Evolutionary conservation across 345 rosid species (phyloP), one percentile per base, ranked within the genome.

Genomic region (Euphorbia tirucalli): DNA sequence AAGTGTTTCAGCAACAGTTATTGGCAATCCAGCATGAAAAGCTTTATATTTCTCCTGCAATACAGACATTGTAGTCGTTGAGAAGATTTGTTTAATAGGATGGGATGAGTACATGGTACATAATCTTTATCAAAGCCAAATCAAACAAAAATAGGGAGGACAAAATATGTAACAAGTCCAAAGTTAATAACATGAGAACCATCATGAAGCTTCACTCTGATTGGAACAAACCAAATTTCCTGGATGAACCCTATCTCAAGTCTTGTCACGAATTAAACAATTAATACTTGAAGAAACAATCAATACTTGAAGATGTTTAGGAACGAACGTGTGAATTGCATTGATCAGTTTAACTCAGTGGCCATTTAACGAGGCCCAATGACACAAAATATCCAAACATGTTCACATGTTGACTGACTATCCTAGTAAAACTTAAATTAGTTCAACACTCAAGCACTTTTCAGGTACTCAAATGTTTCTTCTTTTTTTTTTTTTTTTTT

Each of bases 1-100:
- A 84, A 95, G 92, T 57, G 97, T 89, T 82, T 90, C 90, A 66
- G 96, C 96, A 83, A 95, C 97, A 60, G 85, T 74, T 62, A 87
- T 71, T n/a, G 99, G 97, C 74, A 95, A 84, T 75, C 93, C 87
- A 72, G 87, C 76, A 68, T 95, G 99, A 58, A 85, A 80, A 54
- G 60, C 68, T 74, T 79, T 87, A 83, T 92, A 95, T 81, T 87
- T 88, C 62, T 76, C 88, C 97, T 95, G 93, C 82, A 82, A 31
- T 5, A n/a, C 54, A 74, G 18, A 61, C 56, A 61, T 22, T 15
- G 4, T 7, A 59, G 25, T n/a, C 31, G 30, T 41, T 58, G 35
- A 54, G 1, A 56, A 46, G 44, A 43, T 8, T 16, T 57, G 43
- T 16, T 1, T 4, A 66, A 41, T 35, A 31, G 7, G 15, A 44